Conservation (phyloP, 2,329 filamentous ascomycete genomes). For the Neonectria faginata region DNA sequence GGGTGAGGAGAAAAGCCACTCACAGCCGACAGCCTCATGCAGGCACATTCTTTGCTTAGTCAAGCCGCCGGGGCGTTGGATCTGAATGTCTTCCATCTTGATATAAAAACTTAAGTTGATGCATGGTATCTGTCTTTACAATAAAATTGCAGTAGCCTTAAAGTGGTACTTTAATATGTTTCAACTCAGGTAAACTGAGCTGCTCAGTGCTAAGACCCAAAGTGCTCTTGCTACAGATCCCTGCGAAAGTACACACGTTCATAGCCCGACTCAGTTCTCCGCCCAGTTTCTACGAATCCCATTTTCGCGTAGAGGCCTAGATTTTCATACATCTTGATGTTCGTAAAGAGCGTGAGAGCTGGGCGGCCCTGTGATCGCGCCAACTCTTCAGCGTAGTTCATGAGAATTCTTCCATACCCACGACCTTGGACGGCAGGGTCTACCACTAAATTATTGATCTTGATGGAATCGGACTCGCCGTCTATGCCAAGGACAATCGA, state of each 20-base stretch:
- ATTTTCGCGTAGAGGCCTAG: constrained; percentile 44
- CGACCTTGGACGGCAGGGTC: constrained; percentile 47
- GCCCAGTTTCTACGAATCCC: constrained; percentile 50
- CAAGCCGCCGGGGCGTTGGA: too few species aligned
- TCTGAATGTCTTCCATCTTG: too few species aligned
- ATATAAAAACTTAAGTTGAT: too few species aligned
- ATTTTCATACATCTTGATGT: constrained; percentile 52
- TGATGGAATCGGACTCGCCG: constrained; percentile 31
- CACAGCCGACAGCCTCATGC: too few species aligned
- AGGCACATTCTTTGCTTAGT: too few species aligned
- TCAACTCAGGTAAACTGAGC: too few species aligned
- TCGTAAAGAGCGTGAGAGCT: constrained; percentile 49
- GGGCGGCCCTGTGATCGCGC: constrained; percentile 38
- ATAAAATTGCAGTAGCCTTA: too few species aligned
- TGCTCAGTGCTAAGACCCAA: too few species aligned
- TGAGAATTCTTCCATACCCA: constrained; percentile 49
- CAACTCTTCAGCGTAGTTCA: constrained; percentile 47
- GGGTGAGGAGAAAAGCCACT: too few species aligned
- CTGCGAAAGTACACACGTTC: constrained; percentile 52
- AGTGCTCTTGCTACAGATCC: constrained; percentile 28
- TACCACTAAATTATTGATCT: constrained; percentile 46
- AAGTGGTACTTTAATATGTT: too few species aligned
- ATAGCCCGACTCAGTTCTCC: constrained; percentile 48
- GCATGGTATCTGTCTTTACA: too few species aligned
- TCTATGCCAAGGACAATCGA: constrained; percentile 45